These are phyloP conservation scores for Aspergillus udagawae DNA, from an alignment of 2,329 filamentous ascomycete species.

Conservation along the genomic window DNA sequence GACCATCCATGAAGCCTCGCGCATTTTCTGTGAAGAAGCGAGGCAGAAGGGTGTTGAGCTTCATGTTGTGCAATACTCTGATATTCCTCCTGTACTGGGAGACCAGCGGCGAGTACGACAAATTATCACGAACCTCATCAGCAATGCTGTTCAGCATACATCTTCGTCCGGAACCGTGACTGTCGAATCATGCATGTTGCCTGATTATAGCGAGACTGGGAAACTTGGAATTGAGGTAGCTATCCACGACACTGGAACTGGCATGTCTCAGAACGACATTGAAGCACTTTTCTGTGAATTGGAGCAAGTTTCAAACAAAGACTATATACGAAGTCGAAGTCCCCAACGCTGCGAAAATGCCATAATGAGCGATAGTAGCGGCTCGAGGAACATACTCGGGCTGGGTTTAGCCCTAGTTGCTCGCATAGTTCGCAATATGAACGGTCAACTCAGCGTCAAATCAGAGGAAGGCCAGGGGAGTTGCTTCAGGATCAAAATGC, in stretches of 20 bases:
- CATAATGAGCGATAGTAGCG: neutral
- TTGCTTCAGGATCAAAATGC: constrained; percentile 73
- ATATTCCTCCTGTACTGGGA: constrained; percentile 70
- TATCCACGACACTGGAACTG: constrained; percentile 70
- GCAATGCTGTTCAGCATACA: constrained; percentile 82
- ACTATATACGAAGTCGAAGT: constrained; percentile 44
- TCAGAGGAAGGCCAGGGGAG: constrained; percentile 80
- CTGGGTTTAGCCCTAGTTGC: constrained; percentile 86
- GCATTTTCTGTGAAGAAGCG: constrained; percentile 69
- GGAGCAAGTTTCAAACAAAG: constrained; percentile 61
- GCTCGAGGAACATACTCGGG: constrained; percentile 56
- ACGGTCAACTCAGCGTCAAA: constrained; percentile 78
- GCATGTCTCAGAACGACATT: constrained; percentile 55
- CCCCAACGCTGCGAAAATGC: constrained; percentile 30
- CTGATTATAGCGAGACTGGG: constrained; percentile 43
- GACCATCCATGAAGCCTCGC: constrained; percentile 73
- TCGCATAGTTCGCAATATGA: constrained; percentile 82
- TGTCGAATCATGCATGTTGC: constrained; percentile 62
- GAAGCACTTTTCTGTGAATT: constrained; percentile 60
- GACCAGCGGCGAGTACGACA: constrained; percentile 79
- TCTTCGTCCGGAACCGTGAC: constrained; percentile 58
- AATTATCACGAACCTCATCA: constrained; percentile 74
- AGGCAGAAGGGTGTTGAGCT: constrained; percentile 71
- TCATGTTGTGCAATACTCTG: constrained; percentile 62
- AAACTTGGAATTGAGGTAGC: constrained; percentile 69